Evolutionary conservation across 805 yeast species (phyloP), one percentile per base, ranked within the genome.

Genomic region (Candida nonsorbophila): DNA sequence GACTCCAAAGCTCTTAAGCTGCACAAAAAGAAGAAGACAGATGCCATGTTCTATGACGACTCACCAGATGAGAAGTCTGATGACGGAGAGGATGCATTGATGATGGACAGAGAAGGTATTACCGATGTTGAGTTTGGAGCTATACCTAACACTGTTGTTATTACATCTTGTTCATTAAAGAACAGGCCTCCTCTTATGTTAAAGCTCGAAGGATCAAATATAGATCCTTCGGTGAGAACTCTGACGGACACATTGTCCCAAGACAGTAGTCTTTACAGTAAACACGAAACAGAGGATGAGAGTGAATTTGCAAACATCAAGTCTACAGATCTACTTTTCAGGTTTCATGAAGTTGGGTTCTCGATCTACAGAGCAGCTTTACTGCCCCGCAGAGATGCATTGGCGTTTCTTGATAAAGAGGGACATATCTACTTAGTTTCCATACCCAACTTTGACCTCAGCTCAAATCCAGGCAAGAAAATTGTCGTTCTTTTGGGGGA

Each of bases 371-470:
- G 68, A 25, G 74, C 80, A 33, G 77, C 79, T 14, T 69, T 84
- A 1, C 83, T 94, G 3, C 95, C 96, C 1, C 62, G 95, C 14
- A 88, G 92, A 17, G 94, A 87, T 48, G 80, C 92, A 0, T 67
- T 86, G 16, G 94, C 90, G 3, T 80, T 84, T 42, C 55, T 87
- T 13, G 92, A 83, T 47, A 74, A 84, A 36, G 77, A 76, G 32
- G 97, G 97, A 0, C 62, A 74, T 1, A 78, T 87, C 0, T 85
- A 73, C 42, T 61, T 86, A 22, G 72, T 83, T 53, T 65, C 77
- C 8, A 71, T 84, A 2, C 79, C 83, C 0, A 74, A 69, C 35
- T 45, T 49, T 16, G 50, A 49, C 21, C 20, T 34, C n/a, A 38
- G 41, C 22, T 22, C 44, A 6, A 27, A 40, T 5, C 19, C 42